Conservation (phyloP, 257 asterid genomes). For the Avicennia marina region DNA sequence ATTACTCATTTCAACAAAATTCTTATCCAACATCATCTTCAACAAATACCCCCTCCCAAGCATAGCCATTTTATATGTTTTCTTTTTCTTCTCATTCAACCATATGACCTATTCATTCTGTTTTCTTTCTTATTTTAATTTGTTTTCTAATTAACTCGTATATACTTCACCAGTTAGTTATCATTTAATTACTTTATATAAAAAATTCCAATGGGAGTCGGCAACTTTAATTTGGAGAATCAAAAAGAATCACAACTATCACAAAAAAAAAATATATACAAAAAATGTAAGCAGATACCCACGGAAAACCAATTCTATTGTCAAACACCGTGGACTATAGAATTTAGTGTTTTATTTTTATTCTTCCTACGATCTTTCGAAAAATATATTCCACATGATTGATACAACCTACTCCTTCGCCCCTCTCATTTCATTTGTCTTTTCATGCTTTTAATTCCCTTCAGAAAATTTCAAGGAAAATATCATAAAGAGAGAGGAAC, state of each 20-base stretch:
- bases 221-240: not conserved
- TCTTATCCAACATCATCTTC: no score
- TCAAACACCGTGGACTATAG: not conserved
- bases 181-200: no score
- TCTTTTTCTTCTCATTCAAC: no score
- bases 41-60: no score
- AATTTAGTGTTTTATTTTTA: not conserved
- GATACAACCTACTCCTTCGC: conserved; percentile 5
- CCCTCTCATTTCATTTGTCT: conserved; percentile 1
- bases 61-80: no score
- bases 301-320: conserved; percentile 12
- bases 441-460: conserved; percentile 10
- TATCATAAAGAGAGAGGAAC: not conserved
- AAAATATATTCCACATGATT: conserved; percentile 19
- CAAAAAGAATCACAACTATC: not conserved
- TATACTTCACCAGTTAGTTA: no score
- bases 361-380: not conserved
- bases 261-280: not conserved
- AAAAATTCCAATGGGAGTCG: not conserved
- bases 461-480: not conserved
- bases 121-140: no score
- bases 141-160: no score
- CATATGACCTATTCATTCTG: no score
- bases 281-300: no score
- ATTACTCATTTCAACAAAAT: no score